Percentiles rank a stretch among this genome's conserved stretches.
These are phyloP conservation scores for Trichaptum fuscoviolaceum DNA, from an alignment of 768 basidiomycete genomes.

Conservation along the genomic window DNA sequence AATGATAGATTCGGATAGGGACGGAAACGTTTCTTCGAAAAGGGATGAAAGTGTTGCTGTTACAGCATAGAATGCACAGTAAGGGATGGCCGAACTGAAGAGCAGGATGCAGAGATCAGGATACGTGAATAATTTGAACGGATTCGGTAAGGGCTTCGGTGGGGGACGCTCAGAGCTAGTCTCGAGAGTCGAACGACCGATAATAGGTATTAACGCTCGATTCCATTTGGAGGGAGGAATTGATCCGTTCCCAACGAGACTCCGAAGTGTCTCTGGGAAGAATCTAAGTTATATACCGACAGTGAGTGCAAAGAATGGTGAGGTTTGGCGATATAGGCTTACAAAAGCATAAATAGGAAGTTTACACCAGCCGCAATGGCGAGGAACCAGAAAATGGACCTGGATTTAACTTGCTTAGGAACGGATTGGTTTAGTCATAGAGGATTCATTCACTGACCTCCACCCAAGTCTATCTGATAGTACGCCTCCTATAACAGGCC, in stretches of 20 bases:
- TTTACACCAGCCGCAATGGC: constrained; percentile 37
- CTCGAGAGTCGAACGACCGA: constrained; percentile 15
- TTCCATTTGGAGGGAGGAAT: constrained; percentile 25
- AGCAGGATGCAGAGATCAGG: constrained; percentile 50
- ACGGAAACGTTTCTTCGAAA: constrained; percentile 53
- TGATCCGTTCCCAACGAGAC: constrained; percentile 41
- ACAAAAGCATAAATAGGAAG: constrained; percentile 57
- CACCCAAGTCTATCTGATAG: constrained; percentile 58
- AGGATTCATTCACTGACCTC: constrained; percentile 37
- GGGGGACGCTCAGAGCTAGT: constrained; percentile 14
- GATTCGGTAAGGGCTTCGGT: constrained; percentile 42
- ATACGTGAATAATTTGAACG: constrained; percentile 48
- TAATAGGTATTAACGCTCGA: constrained; percentile 27
- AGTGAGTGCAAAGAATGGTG: neutral
- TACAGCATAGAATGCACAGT: constrained; percentile 55
- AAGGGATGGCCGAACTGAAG: constrained; percentile 47
- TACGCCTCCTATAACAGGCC: constrained; percentile 47
- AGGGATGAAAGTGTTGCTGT: constrained; percentile 57
- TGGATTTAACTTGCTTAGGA: neutral
- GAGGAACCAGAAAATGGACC: constrained; percentile 1
- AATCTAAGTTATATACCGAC: constrained; percentile 13
- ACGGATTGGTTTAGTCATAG: neutral
- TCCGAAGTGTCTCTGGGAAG: constrained; percentile 40
- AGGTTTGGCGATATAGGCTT: neutral
- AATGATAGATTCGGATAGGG: constrained; percentile 56